phyloP scores from a whole-genome alignment of 2,329 filamentous ascomycete genomes.

The Colletotrichum spinosum region DNA sequence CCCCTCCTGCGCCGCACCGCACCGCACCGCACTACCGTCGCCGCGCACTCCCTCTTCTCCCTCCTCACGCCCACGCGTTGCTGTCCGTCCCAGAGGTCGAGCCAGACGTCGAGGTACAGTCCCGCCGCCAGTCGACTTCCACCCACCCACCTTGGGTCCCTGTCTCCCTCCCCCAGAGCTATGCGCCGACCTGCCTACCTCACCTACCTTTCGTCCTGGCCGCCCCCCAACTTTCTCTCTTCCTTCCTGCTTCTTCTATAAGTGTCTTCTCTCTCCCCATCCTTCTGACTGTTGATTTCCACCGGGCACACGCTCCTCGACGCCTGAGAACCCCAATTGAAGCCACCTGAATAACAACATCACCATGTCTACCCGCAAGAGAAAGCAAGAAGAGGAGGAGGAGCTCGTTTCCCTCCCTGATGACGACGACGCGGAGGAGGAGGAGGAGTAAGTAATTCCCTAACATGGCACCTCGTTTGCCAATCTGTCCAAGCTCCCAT shows the following conservation, averaged over 20 bases:
- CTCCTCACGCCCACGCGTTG: too few species aligned
- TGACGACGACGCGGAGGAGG: conserved; percentile 63
- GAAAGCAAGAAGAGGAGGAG: conserved; percentile 65
- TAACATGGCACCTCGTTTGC: not conserved
- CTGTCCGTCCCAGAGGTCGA: conserved; percentile 5
- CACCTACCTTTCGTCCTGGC: conserved; percentile 27
- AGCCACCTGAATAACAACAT: conserved; percentile 25
- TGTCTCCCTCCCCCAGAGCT: conserved; percentile 35
- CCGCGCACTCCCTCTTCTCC: not conserved
- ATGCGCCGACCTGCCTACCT: conserved; percentile 36
- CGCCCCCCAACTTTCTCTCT: conserved; percentile 33
- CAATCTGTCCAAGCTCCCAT: not conserved
- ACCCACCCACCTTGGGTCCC: conserved; percentile 35
- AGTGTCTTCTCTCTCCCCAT: conserved; percentile 22
- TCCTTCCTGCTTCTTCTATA: conserved; percentile 33
- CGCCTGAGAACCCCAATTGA: conserved; percentile 43
- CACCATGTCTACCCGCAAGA: conserved; percentile 64
- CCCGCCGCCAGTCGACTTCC: conserved; percentile 30
- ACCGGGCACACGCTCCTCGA: not conserved
- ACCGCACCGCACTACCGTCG: conserved; percentile 6
- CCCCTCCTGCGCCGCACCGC: conserved; percentile 30
- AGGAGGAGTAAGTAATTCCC: conserved; percentile 62
- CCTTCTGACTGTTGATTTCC: conserved; percentile 12
- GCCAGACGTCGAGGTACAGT: conserved; percentile 3
- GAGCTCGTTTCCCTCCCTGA: conserved; percentile 67